Percentiles rank a stretch among this genome's conserved stretches.
Evolutionary conservation across 805 yeast species (phyloP).

Genomic region (Priceomyces haplophilus): DNA sequence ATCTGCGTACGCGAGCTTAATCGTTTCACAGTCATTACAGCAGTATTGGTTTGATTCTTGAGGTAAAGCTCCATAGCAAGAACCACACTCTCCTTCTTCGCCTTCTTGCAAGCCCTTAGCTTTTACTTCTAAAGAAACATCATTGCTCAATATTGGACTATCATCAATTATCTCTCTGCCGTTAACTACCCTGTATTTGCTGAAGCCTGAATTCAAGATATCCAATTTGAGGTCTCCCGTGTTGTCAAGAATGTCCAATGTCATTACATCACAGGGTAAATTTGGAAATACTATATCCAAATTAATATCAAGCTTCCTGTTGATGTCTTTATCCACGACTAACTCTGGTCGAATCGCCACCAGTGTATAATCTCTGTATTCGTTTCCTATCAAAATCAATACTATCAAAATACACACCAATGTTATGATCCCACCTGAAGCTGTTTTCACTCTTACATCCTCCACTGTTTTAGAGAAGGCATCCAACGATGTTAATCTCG

Average conservation of each 20-base stretch:
- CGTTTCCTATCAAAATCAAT: slow-evolving; percentile 61
- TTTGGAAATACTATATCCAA: slow-evolving; percentile 80
- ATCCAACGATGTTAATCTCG: slow-evolving; percentile 60
- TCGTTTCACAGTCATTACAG: slow-evolving; percentile 84
- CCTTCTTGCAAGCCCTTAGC: slow-evolving; percentile 32
- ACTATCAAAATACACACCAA: slow-evolving; percentile 63
- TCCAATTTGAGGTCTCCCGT: slow-evolving; percentile 82
- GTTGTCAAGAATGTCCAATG: slow-evolving; percentile 84
- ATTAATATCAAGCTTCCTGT: slow-evolving; percentile 71
- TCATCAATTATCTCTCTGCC: slow-evolving; percentile 29
- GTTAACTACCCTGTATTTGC: slow-evolving; percentile 55
- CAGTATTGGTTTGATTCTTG: slow-evolving; percentile 56
- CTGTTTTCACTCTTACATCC: slow-evolving; percentile 84
- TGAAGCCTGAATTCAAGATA: slow-evolving; percentile 66
- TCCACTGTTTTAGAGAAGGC: slow-evolving; percentile 94
- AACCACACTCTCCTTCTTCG: slow-evolving; percentile 62
- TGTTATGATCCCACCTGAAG: slow-evolving; percentile 88
- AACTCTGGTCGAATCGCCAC: slow-evolving; percentile 76
- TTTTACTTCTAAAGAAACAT: slow-evolving; percentile 23
- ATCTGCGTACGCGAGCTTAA: slow-evolving; percentile 72
- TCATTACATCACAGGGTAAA: slow-evolving; percentile 78
- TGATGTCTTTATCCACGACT: slow-evolving; percentile 81
- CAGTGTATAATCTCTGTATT: slow-evolving; percentile 70
- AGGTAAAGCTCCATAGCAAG: slow-evolving; percentile 82
- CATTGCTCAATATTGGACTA: slow-evolving; percentile 20